phyloP scores from a whole-genome alignment of 108 stramenopile species.

The Skeletonema menzelii region DNA sequence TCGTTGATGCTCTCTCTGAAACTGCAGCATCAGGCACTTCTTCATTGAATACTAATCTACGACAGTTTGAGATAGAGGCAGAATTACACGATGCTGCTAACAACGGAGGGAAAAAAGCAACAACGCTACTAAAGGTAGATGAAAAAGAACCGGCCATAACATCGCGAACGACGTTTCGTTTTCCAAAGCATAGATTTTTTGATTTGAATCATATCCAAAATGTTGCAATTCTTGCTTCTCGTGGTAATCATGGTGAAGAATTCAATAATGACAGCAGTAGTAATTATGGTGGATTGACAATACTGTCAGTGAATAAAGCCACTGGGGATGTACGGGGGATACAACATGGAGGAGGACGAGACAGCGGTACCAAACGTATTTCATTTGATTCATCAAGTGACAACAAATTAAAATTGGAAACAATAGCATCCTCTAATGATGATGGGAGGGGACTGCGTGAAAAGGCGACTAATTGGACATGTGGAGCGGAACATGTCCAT shows the following conservation, averaged over 20 bases:
- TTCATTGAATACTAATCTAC: neutral
- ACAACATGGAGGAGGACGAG: constrained; percentile 5
- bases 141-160: constrained; percentile 13
- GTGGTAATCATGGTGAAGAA: neutral
- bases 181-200: neutral
- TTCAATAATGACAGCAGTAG: neutral
- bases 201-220: neutral
- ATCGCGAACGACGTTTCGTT: constrained; percentile 8
- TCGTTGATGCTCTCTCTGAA: constrained; percentile 1
- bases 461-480: neutral
- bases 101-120: neutral
- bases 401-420: neutral
- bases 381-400: neutral
- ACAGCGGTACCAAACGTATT: neutral
- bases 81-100: neutral
- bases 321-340: constrained; percentile 8
- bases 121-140: neutral
- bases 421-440: neutral
- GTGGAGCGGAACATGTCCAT: neutral
- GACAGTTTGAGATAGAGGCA: neutral
- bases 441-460: neutral
- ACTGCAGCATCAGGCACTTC: neutral
- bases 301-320: constrained; percentile 8
- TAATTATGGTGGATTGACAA: neutral
- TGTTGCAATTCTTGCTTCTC: constrained; percentile 14